Base-by-base conservation (phyloP, 1,284 basidiomycete species). In the Sporisorium graminicola region DNA sequence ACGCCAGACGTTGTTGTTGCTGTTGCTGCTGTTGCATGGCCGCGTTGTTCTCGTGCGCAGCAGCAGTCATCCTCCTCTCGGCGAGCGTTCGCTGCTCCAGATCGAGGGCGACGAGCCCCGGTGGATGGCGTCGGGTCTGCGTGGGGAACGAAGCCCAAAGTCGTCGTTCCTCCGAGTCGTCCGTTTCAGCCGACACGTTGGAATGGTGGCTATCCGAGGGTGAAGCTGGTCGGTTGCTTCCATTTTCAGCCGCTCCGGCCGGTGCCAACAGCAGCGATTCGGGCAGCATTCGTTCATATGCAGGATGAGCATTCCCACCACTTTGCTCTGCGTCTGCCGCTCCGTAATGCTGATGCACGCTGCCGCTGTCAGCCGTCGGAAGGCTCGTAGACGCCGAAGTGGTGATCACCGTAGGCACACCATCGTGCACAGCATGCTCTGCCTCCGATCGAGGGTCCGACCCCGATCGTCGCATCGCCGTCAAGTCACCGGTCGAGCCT, bases 91-190 rank as follows among this genome's bases (percentile, higher is more conserved):
- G 54, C 31, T 81, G 64, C 51, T 81, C 74, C 26, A 78, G 29
- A 40, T 80, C 68, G n/a, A 79, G 65, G 3, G 78, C 79, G 33
- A 81, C 78, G 0, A 79, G 59, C 7, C 79, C 79, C 3, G 79
- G 79, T 0, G 79, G 79, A 54, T 81, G 74, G 26, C 69, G 56
- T 40, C 78, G 64, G 33, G 56, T 64, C 57, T 81, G 79, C 5
- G 78, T 65, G 0, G 79, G 79, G 64, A 81, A 81, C 5, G 69
- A 65, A 3, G 67, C 66, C 79, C 79, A 81, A 1, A 81, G 57
- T 5, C 78, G 63, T 1, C 62, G 46, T 51, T 81, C 78, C 27
- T 80, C 78, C 10, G 72, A 78, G 44, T 80, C 78, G 13, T 77
- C 70, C 9, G 62, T 72, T 13, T 29, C 63, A 5, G 31, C 46